Evolutionary conservation across 2,329 filamentous ascomycete genomes (phyloP), one percentile per base, ranked within the genome.

Genomic region (Sarocladium strictum): DNA sequence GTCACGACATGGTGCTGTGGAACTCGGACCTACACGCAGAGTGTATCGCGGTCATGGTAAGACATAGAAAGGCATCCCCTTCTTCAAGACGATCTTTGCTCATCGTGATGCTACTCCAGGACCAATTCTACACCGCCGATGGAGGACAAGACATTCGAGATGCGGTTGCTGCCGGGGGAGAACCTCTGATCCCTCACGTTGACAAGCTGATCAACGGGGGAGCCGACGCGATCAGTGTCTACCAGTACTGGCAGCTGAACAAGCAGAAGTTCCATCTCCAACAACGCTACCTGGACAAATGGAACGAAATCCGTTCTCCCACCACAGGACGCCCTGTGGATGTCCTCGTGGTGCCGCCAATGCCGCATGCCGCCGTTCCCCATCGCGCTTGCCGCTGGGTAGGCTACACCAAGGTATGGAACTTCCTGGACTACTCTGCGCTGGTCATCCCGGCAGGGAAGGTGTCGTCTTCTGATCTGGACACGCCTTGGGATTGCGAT

Each of bases 161-260:
- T 2, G 81, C 81, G 27, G 67, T 87, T 0, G 62, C 65, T 3
- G 72, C 67, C 1, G 80, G 75, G 1, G 82, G 83, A 1, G 84
- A 87, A 54, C 83, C 83, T 0, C 76, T 75, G 38, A 75, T 85
- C 3, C 76, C 79, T 0, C 79, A 83, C 54, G 81, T 87, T 0
- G 72, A 84, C 60, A 72, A 69, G 0, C 70, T 87, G 5, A 65
- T 86, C 14, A 78, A 79, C 53, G 70, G 73, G 0, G 78, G 73
- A 2, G 59, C 72, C 11, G 63, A 15, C 3, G 5, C 80, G 1
- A 80, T 86, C 14, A 83, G 80, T 0, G 81, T 86, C 0, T 85
- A 81, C 55, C 72, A 83, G 3, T 87, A 87, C 65, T 87, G 83
- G 84, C 82, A 86, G 59, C 71, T 87, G 6, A 86, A 86, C 66